These are phyloP conservation scores for Sclerotinia minor DNA, from an alignment of 2,329 filamentous ascomycete genomes.

Conservation along the genomic window DNA sequence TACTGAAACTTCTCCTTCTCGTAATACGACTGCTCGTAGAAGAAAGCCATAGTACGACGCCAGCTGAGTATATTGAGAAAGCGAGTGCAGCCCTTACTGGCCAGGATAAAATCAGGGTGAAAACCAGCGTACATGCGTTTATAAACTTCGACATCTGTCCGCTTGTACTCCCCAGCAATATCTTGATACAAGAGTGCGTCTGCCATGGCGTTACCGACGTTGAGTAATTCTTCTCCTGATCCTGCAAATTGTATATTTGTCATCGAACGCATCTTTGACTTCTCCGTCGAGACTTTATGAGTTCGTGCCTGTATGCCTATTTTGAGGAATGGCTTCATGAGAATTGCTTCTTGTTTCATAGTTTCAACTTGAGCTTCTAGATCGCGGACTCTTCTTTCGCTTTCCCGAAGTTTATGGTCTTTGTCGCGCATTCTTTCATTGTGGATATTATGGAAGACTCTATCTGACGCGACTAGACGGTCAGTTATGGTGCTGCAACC, in stretches of 20 bases:
- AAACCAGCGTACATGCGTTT: conserved; percentile 21
- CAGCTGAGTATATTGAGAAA: conserved; percentile 18
- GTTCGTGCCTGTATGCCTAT: conserved; percentile 7
- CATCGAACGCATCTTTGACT: conserved; percentile 8
- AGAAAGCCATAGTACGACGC: conserved; percentile 22
- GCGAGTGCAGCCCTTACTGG: conserved; percentile 5
- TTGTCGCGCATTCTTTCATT: conserved; percentile 16
- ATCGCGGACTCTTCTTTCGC: not conserved
- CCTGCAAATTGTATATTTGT: not conserved
- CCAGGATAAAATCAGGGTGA: conserved; percentile 14
- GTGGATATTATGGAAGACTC: conserved; percentile 15
- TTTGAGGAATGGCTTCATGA: conserved; percentile 10
- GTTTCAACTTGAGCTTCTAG: not conserved
- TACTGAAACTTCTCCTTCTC: conserved; percentile 13
- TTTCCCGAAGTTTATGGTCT: not conserved
- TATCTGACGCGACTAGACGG: not conserved
- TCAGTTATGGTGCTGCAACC: conserved; percentile 12
- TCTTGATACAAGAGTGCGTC: conserved; percentile 14
- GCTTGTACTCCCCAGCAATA: conserved; percentile 15
- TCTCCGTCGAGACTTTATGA: conserved; percentile 15
- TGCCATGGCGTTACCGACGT: conserved; percentile 9
- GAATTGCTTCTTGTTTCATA: conserved; percentile 9
- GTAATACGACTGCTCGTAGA: conserved; percentile 19
- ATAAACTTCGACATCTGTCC: conserved; percentile 18
- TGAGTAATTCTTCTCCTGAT: conserved; percentile 12